Evolutionary conservation across 1,139 yeast species (phyloP).

Genomic region (Spathaspora sp.): DNA sequence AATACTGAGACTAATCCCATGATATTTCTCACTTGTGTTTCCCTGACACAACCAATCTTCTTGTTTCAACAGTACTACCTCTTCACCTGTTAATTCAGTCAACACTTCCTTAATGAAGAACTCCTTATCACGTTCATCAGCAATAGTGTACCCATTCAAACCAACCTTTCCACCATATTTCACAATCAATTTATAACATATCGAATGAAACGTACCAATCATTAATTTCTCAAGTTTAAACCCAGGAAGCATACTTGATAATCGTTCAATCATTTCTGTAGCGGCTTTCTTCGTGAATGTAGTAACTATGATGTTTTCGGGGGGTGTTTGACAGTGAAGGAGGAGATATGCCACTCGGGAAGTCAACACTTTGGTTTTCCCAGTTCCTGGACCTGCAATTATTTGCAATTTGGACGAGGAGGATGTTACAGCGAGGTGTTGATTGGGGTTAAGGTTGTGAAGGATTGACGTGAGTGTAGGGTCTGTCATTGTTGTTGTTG

Average conservation of each 20-base stretch:
- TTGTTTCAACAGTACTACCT: constrained; percentile 14
- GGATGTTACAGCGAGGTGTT: constrained; percentile 59
- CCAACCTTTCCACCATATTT: constrained; percentile 56
- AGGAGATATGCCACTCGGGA: constrained; percentile 75
- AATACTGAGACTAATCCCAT: constrained; percentile 34
- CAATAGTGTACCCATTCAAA: constrained; percentile 51
- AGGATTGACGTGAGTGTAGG: neutral
- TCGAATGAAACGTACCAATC: constrained; percentile 86
- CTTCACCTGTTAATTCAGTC: constrained; percentile 30
- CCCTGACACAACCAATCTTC: neutral
- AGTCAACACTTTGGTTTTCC: constrained; percentile 80
- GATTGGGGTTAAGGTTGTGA: constrained; percentile 52
- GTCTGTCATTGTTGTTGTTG: neutral
- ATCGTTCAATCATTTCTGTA: constrained; percentile 70
- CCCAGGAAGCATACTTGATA: constrained; percentile 39
- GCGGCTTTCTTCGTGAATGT: constrained; percentile 94
- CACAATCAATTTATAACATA: constrained; percentile 62
- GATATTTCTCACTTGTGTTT: constrained; percentile 14
- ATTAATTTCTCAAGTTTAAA: constrained; percentile 44
- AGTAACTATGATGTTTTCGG: constrained; percentile 71
- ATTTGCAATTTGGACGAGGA: constrained; percentile 65
- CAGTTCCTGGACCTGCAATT: constrained; percentile 91
- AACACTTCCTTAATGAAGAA: constrained; percentile 48
- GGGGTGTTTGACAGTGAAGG: constrained; percentile 47
- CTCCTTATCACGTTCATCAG: constrained; percentile 64